These are phyloP conservation scores for Rhododendron griersonianum DNA, from an alignment of 148 eudicot genomes.

Conservation along the genomic window DNA sequence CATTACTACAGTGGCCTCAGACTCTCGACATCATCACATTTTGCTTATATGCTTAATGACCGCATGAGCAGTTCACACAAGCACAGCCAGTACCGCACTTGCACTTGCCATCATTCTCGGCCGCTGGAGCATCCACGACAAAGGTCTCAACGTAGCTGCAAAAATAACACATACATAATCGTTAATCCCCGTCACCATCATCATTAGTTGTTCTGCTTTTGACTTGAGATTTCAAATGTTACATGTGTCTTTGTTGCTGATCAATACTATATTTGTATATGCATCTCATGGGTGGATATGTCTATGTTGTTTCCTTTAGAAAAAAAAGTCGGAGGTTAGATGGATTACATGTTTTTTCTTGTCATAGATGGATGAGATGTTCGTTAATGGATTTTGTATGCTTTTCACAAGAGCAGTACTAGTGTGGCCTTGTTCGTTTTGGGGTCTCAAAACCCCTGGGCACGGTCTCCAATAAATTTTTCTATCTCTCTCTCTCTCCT, in stretches of 20 bases:
- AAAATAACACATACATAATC: not conserved
- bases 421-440: too few species aligned
- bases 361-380: not conserved
- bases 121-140: conserved; percentile 31
- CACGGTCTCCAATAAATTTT: too few species aligned
- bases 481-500: too few species aligned
- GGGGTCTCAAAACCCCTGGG: too few species aligned
- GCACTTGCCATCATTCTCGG: conserved; percentile 65
- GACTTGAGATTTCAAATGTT: not conserved
- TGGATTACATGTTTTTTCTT: not conserved
- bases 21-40: not conserved
- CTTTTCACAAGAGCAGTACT: not conserved
- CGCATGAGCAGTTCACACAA: conserved; percentile 56
- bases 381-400: not conserved
- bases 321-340: not conserved
- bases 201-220: not conserved
- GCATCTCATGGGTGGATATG: not conserved
- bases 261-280: not conserved
- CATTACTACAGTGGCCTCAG: not conserved
- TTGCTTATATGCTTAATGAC: conserved; percentile 26
- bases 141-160: conserved; percentile 35
- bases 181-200: not conserved
- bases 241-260: not conserved
- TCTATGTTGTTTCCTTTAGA: not conserved
- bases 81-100: conserved; percentile 57